A percentile compares a stretch with the other conserved stretches of the same genome.
Conservation (phyloP, 345 rosid species). For the Aquilaria malaccensis region DNA sequence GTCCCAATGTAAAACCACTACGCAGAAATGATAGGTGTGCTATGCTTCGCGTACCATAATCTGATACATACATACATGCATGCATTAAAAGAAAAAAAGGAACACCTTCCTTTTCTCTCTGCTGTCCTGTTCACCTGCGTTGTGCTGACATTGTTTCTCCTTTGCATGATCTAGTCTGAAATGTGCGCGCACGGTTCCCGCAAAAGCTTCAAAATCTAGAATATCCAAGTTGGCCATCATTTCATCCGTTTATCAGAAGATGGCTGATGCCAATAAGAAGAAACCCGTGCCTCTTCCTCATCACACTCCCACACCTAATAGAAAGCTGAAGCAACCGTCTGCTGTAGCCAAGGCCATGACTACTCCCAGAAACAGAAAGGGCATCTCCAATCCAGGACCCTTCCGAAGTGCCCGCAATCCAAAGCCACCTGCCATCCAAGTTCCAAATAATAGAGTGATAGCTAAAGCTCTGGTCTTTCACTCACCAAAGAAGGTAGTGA, state of each 20-base stretch:
- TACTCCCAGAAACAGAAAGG: conserved; percentile 40
- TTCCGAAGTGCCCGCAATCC: conserved; percentile 63
- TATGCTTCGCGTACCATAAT: too few species aligned
- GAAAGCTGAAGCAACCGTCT: conserved; percentile 31
- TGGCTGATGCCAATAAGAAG: conserved; percentile 38
- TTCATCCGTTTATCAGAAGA: conserved; percentile 57
- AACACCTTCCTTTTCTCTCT: conserved; percentile 1
- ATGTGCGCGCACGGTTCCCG: conserved; percentile 82
- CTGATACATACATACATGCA: conserved; percentile 5
- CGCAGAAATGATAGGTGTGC: conserved; percentile 29
- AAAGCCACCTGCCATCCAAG: conserved; percentile 21
- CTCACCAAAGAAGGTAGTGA: conserved; percentile 70
- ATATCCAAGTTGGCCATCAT: conserved; percentile 60
- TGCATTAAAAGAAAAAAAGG: neutral
- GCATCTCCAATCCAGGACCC: conserved; percentile 38
- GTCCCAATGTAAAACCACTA: conserved; percentile 72
- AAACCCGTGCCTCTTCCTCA: conserved; percentile 19
- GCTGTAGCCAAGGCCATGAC: conserved; percentile 46
- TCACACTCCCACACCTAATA: conserved; percentile 32
- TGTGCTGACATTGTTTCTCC: neutral
- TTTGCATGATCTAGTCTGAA: conserved; percentile 22
- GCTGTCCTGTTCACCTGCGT: neutral
- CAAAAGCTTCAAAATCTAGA: conserved; percentile 65
- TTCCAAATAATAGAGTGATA: conserved; percentile 32
- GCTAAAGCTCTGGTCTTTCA: conserved; percentile 70